Conservation (phyloP, 192 early-diverging fungal genomes). For the Backusella parvicylindrica region DNA sequence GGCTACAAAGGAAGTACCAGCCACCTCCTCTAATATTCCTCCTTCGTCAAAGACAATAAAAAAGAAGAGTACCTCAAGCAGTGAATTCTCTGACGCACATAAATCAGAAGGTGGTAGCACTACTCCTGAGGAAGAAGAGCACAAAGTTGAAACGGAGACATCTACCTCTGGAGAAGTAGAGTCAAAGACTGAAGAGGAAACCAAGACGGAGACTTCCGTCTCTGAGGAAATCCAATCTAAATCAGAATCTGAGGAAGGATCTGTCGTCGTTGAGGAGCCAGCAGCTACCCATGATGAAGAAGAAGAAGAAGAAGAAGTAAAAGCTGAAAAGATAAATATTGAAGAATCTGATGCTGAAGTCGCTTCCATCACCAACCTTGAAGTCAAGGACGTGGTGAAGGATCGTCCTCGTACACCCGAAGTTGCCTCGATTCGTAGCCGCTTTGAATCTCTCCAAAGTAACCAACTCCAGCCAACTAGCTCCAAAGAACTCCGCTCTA, state of each 20-base stretch:
- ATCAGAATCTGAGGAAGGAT: neutral
- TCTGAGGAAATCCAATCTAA: neutral
- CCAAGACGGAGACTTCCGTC: neutral
- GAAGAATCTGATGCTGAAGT: neutral
- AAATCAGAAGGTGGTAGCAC: neutral
- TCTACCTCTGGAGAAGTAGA: neutral
- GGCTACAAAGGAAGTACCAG: neutral
- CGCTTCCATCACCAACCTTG: neutral
- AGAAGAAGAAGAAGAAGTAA: neutral
- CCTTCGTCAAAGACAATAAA: neutral
- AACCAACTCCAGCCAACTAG: neutral
- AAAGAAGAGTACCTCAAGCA: neutral
- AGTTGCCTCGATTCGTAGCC: conserved; percentile 2
- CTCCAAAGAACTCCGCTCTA: conserved; percentile 13
- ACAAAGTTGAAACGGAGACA: neutral
- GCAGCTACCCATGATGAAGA: neutral
- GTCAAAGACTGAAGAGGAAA: neutral
- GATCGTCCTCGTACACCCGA: conserved; percentile 1
- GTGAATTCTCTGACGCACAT: neutral
- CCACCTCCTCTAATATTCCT: too few species aligned
- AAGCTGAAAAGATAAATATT: neutral
- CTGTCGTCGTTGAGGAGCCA: neutral
- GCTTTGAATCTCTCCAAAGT: conserved; percentile 9
- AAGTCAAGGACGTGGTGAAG: neutral
- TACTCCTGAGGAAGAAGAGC: neutral